phyloP scores from a whole-genome alignment of 2,329 filamentous ascomycete species.

The Ophiostoma ulmi region DNA sequence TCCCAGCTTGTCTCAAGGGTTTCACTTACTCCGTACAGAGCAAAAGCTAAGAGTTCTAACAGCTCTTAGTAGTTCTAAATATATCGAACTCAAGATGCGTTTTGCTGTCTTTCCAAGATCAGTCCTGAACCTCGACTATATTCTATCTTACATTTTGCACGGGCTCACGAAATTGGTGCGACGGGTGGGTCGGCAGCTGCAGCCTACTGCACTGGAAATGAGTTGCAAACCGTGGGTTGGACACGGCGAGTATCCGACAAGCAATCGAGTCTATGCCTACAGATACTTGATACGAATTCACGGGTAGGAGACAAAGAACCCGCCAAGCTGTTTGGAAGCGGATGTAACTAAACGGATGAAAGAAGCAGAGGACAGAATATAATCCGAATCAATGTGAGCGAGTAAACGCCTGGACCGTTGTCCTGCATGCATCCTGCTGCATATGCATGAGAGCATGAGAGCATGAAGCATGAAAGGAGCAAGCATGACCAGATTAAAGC shows the following conservation, averaged over 20 bases:
- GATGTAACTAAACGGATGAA: neutral
- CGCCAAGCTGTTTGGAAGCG: neutral
- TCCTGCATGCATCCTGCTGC: slow-evolving; percentile 2
- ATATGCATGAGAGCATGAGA: slow-evolving; percentile 5
- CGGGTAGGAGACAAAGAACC: too few relatives aligned
- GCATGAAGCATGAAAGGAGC: neutral
- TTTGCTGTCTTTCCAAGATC: too few relatives aligned
- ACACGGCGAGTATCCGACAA: neutral
- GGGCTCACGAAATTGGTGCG: neutral
- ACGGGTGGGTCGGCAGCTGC: slow-evolving; percentile 11
- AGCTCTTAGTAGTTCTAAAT: too few relatives aligned
- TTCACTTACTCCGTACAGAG: neutral
- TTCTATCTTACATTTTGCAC: neutral
- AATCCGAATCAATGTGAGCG: neutral
- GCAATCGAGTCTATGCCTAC: too few relatives aligned
- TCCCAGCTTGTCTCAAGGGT: neutral
- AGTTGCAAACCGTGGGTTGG: neutral
- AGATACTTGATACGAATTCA: too few relatives aligned
- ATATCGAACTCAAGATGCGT: too few relatives aligned
- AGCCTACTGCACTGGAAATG: slow-evolving; percentile 13
- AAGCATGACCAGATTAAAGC: neutral
- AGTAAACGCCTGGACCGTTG: neutral
- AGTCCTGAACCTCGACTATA: too few relatives aligned
- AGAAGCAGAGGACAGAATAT: neutral
- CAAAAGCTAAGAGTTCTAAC: too few relatives aligned